Percentiles rank a stretch among this genome's conserved stretches.
Conservation (phyloP, 2,329 filamentous ascomycete genomes). For the Aspergillus tubingensis region DNA sequence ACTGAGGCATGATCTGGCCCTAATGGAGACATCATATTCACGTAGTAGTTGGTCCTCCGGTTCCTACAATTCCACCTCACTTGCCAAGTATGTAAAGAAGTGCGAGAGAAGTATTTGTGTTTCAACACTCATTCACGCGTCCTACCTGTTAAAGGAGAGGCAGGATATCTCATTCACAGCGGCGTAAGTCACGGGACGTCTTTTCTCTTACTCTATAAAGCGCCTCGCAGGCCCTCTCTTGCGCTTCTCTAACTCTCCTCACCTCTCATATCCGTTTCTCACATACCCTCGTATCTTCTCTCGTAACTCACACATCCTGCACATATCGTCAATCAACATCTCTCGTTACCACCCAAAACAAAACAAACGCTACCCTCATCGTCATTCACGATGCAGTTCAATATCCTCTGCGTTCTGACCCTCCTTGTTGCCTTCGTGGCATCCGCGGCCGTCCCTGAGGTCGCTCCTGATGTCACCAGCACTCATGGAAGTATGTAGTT, state of each 20-base stretch:
- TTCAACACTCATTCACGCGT: neutral
- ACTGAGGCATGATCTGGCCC: no score
- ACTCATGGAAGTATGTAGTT: neutral
- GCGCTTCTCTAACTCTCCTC: neutral
- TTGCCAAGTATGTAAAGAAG: no score
- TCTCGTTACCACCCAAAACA: neutral
- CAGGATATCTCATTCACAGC: neutral
- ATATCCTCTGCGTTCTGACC: neutral
- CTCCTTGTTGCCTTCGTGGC: constrained; percentile 1
- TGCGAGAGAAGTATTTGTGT: no score
- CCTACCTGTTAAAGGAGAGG: neutral
- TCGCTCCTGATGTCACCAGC: neutral
- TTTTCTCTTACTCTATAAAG: neutral
- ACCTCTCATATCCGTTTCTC: neutral
- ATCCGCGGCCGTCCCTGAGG: neutral
- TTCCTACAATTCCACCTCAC: no score
- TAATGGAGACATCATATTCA: no score
- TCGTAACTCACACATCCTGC: neutral
- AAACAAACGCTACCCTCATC: neutral
- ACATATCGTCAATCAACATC: neutral
- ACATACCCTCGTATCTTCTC: neutral
- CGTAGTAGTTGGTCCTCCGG: no score
- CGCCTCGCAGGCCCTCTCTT: neutral
- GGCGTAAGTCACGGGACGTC: no score
- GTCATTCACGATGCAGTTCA: constrained; percentile 2